phyloP scores from a whole-genome alignment of 495 filamentous ascomycete species.

The Aspergillus avenaceus region DNA sequence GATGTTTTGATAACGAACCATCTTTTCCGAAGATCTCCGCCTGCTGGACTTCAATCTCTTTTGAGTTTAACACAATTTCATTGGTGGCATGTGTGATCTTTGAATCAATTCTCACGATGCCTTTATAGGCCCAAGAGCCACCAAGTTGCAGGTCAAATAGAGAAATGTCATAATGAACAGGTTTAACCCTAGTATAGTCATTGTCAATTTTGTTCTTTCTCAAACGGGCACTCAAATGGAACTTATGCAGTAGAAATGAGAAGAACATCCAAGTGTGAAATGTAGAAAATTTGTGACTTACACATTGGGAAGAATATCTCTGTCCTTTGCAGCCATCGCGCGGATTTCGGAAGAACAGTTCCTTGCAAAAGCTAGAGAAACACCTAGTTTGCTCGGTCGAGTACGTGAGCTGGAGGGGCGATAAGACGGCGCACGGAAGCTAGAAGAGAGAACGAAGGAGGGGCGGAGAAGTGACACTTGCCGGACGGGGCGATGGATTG shows the following conservation, averaged over 20 bases:
- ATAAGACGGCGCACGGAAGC: conserved; percentile 17
- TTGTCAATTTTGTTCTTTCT: too few species aligned
- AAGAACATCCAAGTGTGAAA: conserved; percentile 1
- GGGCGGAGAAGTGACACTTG: conserved; percentile 17
- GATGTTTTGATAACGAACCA: conserved; percentile 16
- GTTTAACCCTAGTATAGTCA: conserved; percentile 66
- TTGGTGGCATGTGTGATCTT: conserved; percentile 59
- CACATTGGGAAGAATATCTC: conserved; percentile 51
- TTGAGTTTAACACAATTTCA: conserved; percentile 70
- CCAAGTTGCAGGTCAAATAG: conserved; percentile 73
- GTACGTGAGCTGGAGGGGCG: conserved; percentile 16
- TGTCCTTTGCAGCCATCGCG: conserved; percentile 43
- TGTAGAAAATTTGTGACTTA: conserved; percentile 24
- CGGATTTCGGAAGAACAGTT: conserved; percentile 39
- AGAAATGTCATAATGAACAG: conserved; percentile 78
- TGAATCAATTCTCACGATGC: conserved; percentile 62
- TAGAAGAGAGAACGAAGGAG: conserved; percentile 10
- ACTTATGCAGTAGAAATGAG: background rate
- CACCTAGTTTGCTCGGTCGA: conserved; percentile 11
- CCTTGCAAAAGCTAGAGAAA: conserved; percentile 16
- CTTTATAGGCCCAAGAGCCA: conserved; percentile 75
- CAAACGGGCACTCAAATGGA: too few species aligned
- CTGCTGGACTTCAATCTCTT: conserved; percentile 38
- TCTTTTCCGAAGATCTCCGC: conserved; percentile 32
- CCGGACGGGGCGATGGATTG: conserved; percentile 22